Base-by-base conservation (phyloP, 2,329 filamentous ascomycete genomes). In the Talaromyces sp. region DNA sequence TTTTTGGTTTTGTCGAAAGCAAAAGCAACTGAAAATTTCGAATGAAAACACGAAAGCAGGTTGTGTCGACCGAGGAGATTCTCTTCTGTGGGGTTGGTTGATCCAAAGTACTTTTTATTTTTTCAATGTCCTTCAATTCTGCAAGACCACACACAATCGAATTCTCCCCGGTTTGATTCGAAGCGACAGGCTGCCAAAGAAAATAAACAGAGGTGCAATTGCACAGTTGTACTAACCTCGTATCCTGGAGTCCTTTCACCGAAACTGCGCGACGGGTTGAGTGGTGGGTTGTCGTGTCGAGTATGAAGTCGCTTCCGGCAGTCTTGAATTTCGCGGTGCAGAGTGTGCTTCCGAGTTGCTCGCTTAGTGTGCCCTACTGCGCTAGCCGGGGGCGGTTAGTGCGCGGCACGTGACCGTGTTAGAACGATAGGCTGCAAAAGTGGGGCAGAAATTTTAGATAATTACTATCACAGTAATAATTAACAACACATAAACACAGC, bases 241-340 rank as follows among this genome's bases (percentile, higher is more conserved):
- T 71, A 70, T 71, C 71, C 67, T 73, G 73, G 70, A 75, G 74
- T 75, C 75, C 75, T 56, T 77, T 77, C 74, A 77, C 75, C 75
- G 73, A 70, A 73, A 73, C 65, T 67, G 73, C 73, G 73, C 73
- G 71, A 69, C 69, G 70, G 69, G 69, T 69, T 59, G 60, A 71
- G 71, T 70, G 69, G 74, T 70, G 72, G 70, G 72, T 69, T 71
- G 70, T 71, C 68, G 72, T 77, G 56, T 68, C 68, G 72, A 73
- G 69, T 68, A 55, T 66, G 68, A 71, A 71, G 69, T 71, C 68
- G 71, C 70, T 71, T 75, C 70, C 71, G 74, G 70, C 68, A 68
- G 66, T 72, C 69, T 70, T 65, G 75, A 77, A 77, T 75, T 77
- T 77, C 73, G 73, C 73, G 75, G 76, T 71, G 73, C 75, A 75